Percentiles rank a stretch among this genome's conserved stretches.
Conservation (phyloP, 2,329 filamentous ascomycete genomes). For the Didymellaceae sp. region DNA sequence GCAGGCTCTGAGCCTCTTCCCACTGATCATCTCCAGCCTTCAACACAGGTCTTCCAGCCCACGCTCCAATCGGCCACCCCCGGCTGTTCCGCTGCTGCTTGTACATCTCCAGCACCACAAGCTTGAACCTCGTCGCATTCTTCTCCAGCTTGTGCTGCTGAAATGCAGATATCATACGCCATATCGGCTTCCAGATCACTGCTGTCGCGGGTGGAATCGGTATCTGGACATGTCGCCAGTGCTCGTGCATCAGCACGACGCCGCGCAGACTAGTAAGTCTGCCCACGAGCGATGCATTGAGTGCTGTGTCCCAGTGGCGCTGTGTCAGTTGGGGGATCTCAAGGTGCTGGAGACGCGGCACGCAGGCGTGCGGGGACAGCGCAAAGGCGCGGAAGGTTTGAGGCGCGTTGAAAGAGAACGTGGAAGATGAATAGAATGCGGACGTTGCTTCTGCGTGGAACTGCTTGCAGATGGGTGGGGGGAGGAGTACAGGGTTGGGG, state of each 20-base stretch:
- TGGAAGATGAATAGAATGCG: neutral
- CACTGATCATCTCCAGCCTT: neutral
- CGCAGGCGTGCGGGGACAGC: neutral
- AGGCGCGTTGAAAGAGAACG: neutral
- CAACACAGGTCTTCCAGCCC: neutral
- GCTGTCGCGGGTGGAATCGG: neutral
- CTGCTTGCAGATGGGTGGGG: neutral
- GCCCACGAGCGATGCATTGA: neutral
- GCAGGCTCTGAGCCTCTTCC: neutral
- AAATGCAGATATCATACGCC: neutral
- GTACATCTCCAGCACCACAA: neutral
- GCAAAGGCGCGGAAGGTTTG: slow-evolving; percentile 5
- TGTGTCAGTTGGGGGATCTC: neutral
- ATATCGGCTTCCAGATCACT: neutral
- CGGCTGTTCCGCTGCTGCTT: too few species aligned
- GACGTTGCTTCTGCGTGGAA: slow-evolving; percentile 1
- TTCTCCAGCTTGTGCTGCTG: neutral
- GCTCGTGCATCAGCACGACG: neutral
- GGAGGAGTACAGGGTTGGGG: neutral
- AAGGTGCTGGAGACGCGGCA: neutral
- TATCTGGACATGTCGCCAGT: neutral
- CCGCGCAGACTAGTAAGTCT: neutral
- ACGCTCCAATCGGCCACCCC: neutral
- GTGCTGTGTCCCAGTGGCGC: neutral
- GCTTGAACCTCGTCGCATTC: neutral